A percentile compares a stretch with the other conserved stretches of the same genome.
These are phyloP conservation scores for Fusarium humuli DNA, from an alignment of 2,329 filamentous ascomycete species.

Conservation along the genomic window DNA sequence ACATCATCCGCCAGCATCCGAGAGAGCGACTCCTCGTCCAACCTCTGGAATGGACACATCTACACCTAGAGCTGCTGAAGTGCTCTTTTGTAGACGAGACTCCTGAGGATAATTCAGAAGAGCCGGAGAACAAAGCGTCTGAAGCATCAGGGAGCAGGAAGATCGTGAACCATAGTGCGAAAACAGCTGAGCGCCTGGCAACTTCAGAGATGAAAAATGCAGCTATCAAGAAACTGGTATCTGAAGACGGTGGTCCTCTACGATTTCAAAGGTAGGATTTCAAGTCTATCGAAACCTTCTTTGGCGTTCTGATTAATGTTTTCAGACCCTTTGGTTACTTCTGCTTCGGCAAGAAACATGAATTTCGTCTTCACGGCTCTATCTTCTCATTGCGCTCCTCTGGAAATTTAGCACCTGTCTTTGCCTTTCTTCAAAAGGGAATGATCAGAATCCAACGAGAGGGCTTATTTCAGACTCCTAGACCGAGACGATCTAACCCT, in stretches of 20 bases:
- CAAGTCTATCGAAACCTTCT: fast-evolving
- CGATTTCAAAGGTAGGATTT: slow-evolving; percentile 33
- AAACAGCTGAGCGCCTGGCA: slow-evolving; percentile 36
- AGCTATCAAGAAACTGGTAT: slow-evolving; percentile 36
- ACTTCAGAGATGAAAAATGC: slow-evolving; percentile 39
- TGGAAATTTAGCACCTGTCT: slow-evolving; percentile 18
- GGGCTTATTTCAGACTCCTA: slow-evolving; percentile 29
- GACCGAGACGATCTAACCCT: slow-evolving; percentile 27
- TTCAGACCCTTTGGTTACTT: slow-evolving; percentile 42
- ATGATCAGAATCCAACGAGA: slow-evolving; percentile 39
- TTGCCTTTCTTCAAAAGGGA: slow-evolving; percentile 42
- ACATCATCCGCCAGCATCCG: slow-evolving; percentile 41
- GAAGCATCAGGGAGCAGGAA: slow-evolving; percentile 4
- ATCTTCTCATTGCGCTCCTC: slow-evolving; percentile 30
- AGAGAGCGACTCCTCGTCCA: slow-evolving; percentile 44
- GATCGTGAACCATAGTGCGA: slow-evolving; percentile 17
- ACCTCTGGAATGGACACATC: slow-evolving; percentile 39
- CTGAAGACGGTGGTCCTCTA: slow-evolving; percentile 36
- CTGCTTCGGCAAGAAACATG: slow-evolving; percentile 35
- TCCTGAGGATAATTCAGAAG: fast-evolving
- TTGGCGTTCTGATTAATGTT: not conserved
- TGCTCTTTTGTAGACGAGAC: slow-evolving; percentile 26
- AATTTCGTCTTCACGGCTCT: slow-evolving; percentile 41
- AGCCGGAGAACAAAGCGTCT: fast-evolving
- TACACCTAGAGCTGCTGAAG: slow-evolving; percentile 37